Evolutionary conservation across 495 filamentous ascomycete genomes (phyloP), one percentile per base, ranked within the genome.

Genomic region (Melanomma pulvis-pyrius): DNA sequence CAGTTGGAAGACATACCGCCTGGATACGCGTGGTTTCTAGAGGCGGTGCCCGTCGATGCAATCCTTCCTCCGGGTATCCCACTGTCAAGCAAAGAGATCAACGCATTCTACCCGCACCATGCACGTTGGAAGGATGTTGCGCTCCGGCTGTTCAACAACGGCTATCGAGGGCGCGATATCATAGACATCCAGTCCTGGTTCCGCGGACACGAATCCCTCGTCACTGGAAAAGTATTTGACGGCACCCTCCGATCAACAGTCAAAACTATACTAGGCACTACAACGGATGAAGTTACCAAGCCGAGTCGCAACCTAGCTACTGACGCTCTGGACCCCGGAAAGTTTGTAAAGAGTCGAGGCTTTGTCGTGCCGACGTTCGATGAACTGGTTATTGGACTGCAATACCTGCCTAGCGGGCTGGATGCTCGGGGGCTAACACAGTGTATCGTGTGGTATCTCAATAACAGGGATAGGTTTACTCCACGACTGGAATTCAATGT

Each of bases 401-500:
- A 49, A 25, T 51, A 36, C 26, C 44, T 65, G 17, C 61, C 61
- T n/a, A 47, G 26, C 7, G 60, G 60, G 1, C 36, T 52, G 11
- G 52, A 65, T 39, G 61, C 52, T 11, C 34, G 61, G 4, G 61
- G 28, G 13, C 39, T 65, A 9, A 65, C 61, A 24, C 32, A 57
- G 21, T 56, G 41, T 39, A 11, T 65, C 3, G 21, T 25, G 3
- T 65, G 61, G 61, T 65, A 65, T 41, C 25, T 65, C 9, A 25
- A 65, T 1, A 25, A 50, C 26, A 3, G 26, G 24, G 19, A 58
- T 22, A 15, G 36, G 41, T 65, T 65, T 41, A 25, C 39, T 25
- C 61, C 61, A 21, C 51, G 17, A 13, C 53, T 65, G 39, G 22
- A 57, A 22, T 39, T 65, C 13, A 65, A 65, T 39, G 61, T 65